phyloP scores from a whole-genome alignment of 805 yeast genomes.

The Starmerella bombi region DNA sequence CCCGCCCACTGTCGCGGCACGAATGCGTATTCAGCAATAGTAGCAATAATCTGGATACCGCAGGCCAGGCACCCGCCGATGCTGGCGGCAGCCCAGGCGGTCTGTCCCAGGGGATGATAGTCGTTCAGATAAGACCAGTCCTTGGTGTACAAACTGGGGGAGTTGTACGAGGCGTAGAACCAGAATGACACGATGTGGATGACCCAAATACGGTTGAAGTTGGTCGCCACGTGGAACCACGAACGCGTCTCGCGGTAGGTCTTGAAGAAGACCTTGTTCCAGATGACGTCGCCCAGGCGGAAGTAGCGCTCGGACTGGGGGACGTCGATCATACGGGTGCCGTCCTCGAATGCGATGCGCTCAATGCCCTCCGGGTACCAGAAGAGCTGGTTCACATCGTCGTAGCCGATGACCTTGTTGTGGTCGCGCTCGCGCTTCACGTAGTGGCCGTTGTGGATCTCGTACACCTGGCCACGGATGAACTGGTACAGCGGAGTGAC shows the following conservation, averaged over 20 bases:
- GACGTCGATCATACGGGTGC: slow-evolving; percentile 78
- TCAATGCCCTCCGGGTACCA: slow-evolving; percentile 99
- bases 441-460: slow-evolving; percentile 40
- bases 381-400: slow-evolving; percentile 95
- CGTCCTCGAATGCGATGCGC: slow-evolving; percentile 81
- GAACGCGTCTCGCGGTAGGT: slow-evolving; percentile 93
- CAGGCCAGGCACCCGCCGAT: slow-evolving; percentile 84
- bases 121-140: slow-evolving; percentile 71
- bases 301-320: slow-evolving; percentile 82
- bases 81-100: slow-evolving; percentile 86
- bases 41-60: slow-evolving; percentile 70
- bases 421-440: slow-evolving; percentile 60
- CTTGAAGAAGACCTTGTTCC: slow-evolving; percentile 88
- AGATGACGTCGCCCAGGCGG: slow-evolving; percentile 79
- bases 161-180: slow-evolving; percentile 89
- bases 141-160: slow-evolving; percentile 81
- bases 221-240: slow-evolving; percentile 90
- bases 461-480: slow-evolving; percentile 56
- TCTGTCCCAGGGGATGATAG: slow-evolving; percentile 79
- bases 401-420: slow-evolving; percentile 57
- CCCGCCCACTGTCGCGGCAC: slow-evolving; percentile 99
- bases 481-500: slow-evolving; percentile 76
- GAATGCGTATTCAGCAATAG: slow-evolving; percentile 84
- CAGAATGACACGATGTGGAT: slow-evolving; percentile 80
- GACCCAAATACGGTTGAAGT: slow-evolving; percentile 97